A percentile compares a stretch with the other conserved stretches of the same genome.
These are phyloP conservation scores for Heliamphora exappendiculata DNA, from an alignment of 148 eudicot genomes.

Conservation along the genomic window DNA sequence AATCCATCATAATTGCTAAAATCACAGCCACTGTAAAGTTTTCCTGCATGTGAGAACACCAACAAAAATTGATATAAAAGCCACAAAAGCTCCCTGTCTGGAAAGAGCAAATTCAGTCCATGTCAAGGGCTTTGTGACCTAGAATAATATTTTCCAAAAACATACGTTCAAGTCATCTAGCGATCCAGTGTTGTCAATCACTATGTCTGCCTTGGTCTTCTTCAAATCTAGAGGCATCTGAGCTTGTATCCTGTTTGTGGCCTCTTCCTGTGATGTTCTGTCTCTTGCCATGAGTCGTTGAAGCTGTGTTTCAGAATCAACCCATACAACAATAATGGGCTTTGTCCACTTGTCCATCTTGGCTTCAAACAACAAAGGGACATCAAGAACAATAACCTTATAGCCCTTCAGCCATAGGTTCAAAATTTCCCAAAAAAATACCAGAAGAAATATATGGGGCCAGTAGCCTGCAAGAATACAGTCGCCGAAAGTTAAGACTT, in stretches of 20 bases:
- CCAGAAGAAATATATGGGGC: constrained; percentile 79
- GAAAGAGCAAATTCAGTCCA: constrained; percentile 80
- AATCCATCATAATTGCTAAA: not conserved
- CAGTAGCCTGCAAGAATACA: constrained; percentile 46
- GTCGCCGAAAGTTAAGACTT: not conserved
- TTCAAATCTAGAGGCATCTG: constrained; percentile 85
- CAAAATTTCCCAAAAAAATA: constrained; percentile 54
- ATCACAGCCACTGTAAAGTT: not conserved
- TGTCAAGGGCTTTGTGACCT: constrained; percentile 65
- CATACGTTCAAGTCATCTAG: constrained; percentile 58
- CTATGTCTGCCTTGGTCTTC: constrained; percentile 65
- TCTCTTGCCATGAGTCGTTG: constrained; percentile 77
- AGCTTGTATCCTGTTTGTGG: constrained; percentile 68
- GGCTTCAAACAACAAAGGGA: constrained; percentile 86
- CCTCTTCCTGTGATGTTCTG: constrained; percentile 58
- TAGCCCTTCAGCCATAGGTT: constrained; percentile 85
- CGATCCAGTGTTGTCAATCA: constrained; percentile 81
- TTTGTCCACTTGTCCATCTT: constrained; percentile 91
- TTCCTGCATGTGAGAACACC: constrained; percentile 40
- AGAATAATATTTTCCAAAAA: constrained; percentile 41
- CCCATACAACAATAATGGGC: constrained; percentile 80
- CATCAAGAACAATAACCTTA: constrained; percentile 68
- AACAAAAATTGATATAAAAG: constrained; percentile 40
- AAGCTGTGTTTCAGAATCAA: constrained; percentile 78
- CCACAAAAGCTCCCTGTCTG: constrained; percentile 67